phyloP scores from a whole-genome alignment of 352 stramenopile genomes.

The Achlya hypogyna region DNA sequence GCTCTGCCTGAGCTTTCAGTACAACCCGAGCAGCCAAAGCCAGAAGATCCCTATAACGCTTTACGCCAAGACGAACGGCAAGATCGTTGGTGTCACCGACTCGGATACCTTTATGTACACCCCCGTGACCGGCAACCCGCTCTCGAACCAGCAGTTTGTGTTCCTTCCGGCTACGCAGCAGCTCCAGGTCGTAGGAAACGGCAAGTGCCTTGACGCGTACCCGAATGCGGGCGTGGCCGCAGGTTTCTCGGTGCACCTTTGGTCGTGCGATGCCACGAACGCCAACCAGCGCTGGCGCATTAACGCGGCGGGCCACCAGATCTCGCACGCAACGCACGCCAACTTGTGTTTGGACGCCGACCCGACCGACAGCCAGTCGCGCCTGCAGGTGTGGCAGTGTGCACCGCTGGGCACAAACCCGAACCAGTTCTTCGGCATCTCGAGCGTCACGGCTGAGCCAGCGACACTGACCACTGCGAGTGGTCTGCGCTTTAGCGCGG shows the following conservation, averaged over 20 bases:
- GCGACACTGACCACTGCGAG: background rate
- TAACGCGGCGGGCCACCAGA: constrained; percentile 26
- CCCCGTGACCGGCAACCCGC: background rate
- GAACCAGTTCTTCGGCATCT: background rate
- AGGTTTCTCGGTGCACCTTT: constrained; percentile 30
- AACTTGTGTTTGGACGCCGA: constrained; percentile 51
- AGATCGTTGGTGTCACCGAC: background rate
- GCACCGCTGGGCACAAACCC: background rate
- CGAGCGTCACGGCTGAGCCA: background rate
- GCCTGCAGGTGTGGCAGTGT: constrained; percentile 34
- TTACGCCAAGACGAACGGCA: background rate
- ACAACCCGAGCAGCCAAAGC: no score
- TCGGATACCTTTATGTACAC: background rate
- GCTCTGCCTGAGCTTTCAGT: no score
- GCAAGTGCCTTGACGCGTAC: constrained; percentile 26
- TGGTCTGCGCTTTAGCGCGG: background rate
- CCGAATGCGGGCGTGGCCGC: background rate
- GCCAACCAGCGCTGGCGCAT: constrained; percentile 59
- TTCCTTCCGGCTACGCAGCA: background rate
- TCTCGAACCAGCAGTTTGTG: background rate
- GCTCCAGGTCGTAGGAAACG: constrained; percentile 4
- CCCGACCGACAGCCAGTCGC: constrained; percentile 32
- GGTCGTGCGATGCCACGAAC: constrained; percentile 41
- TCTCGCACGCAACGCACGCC: constrained; percentile 33
- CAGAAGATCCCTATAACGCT: background rate